Percentiles rank a stretch among this genome's conserved stretches.
phyloP scores from a whole-genome alignment of 148 eudicot genomes.

The Nyssa sinensis region DNA sequence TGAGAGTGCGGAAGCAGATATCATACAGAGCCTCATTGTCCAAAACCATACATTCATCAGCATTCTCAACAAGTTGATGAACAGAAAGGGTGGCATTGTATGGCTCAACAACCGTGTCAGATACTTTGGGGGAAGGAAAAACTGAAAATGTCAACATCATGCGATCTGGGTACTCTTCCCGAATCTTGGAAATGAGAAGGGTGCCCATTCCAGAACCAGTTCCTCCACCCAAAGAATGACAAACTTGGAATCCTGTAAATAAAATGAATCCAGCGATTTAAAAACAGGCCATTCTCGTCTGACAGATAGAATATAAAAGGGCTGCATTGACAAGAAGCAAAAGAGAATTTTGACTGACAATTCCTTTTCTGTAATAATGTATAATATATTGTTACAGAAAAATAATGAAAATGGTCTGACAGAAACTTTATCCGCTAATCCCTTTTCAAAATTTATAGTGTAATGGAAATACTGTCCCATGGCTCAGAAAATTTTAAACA shows the following conservation, averaged over 20 bases:
- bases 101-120: neutral
- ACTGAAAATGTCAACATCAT: neutral
- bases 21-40: neutral
- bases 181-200: neutral
- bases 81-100: neutral
- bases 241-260: neutral
- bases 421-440: too few species aligned
- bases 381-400: neutral
- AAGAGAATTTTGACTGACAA: neutral
- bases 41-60: neutral
- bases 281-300: neutral
- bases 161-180: neutral
- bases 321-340: too few species aligned
- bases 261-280: neutral
- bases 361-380: neutral
- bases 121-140: neutral
- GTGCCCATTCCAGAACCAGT: neutral
- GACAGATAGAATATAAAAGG: neutral
- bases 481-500: too few species aligned
- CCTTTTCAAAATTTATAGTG: too few species aligned
- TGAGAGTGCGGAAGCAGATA: neutral
- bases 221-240: neutral
- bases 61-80: neutral
- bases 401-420: too few species aligned
- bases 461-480: too few species aligned